Evolutionary conservation across 2,329 filamentous ascomycete species (phyloP).

Genomic region (Tolypocladium guangdongense): DNA sequence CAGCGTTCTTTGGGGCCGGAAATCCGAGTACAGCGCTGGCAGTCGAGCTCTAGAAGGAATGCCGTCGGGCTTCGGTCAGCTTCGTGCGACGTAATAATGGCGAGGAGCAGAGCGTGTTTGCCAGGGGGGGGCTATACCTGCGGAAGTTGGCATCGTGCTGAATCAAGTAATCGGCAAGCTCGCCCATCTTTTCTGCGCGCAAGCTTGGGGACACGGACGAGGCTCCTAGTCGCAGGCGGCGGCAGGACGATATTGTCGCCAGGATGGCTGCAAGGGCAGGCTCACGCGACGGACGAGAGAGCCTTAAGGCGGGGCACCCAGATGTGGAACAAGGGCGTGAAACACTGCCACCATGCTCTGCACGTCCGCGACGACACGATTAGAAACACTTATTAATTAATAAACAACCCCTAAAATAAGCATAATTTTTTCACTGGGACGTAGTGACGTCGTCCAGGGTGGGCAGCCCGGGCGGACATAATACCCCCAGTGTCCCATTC

Average conservation of each 20-base stretch:
- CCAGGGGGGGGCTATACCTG: conserved; percentile 26
- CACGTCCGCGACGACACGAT: too few relatives aligned
- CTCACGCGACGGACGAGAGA: too few relatives aligned
- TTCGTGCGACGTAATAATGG: neutral
- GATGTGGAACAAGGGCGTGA: too few relatives aligned
- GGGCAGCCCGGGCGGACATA: too few relatives aligned
- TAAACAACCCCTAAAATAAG: too few relatives aligned
- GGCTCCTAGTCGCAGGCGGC: neutral
- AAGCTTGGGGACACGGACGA: neutral
- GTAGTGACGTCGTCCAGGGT: too few relatives aligned
- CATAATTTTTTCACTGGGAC: too few relatives aligned
- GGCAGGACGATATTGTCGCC: neutral
- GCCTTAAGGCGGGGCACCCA: too few relatives aligned
- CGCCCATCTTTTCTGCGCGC: conserved; percentile 36
- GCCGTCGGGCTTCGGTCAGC: neutral
- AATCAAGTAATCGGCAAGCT: conserved; percentile 57
- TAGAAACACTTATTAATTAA: too few relatives aligned
- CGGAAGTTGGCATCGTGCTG: conserved; percentile 51
- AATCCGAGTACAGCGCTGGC: conserved; percentile 82
- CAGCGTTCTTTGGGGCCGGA: conserved; percentile 58
- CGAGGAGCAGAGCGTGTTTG: neutral
- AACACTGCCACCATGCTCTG: too few relatives aligned
- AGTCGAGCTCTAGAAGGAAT: conserved; percentile 53
- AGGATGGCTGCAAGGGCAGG: neutral
- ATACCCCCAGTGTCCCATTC: too few relatives aligned